A percentile compares a stretch with the other conserved stretches of the same genome.
These are phyloP conservation scores for Talinum fruticosum DNA, from an alignment of 148 eudicot species.

Conservation along the genomic window DNA sequence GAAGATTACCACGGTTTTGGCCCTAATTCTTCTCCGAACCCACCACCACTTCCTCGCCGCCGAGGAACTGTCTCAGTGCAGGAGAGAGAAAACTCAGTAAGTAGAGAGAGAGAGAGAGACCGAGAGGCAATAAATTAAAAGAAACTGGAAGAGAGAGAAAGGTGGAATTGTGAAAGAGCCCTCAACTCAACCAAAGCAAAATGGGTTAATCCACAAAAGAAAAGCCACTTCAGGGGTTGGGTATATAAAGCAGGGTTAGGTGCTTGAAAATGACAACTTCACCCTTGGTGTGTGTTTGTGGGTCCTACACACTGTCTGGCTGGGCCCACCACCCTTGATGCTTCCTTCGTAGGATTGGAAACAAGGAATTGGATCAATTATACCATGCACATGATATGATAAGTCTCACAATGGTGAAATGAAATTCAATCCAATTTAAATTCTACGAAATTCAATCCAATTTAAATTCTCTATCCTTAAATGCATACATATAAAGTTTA, in stretches of 20 bases:
- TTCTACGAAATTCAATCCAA: too few species aligned
- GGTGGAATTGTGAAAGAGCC: too few species aligned
- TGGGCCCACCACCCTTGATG: not conserved
- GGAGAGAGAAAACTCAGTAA: not conserved
- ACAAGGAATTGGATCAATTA: not conserved
- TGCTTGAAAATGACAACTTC: constrained; percentile 3
- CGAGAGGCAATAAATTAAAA: too few species aligned
- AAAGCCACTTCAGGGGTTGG: not conserved
- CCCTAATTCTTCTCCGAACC: not conserved
- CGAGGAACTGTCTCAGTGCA: not conserved
- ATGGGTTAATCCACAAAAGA: not conserved
- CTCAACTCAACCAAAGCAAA: too few species aligned
- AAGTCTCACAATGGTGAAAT: not conserved
- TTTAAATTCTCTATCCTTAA: too few species aligned
- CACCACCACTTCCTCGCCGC: constrained; percentile 3
- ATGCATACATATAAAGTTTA: too few species aligned
- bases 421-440: not conserved
- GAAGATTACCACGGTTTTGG: not conserved
- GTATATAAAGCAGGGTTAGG: constrained; percentile 9
- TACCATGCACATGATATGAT: not conserved
- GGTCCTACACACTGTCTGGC: not conserved
- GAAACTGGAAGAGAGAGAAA: not conserved
- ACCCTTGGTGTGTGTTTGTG: not conserved
- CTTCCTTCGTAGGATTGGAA: not conserved
- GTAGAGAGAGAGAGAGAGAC: not conserved